These are phyloP conservation scores for Macrolepiota fuliginosa DNA, from an alignment of 768 basidiomycete species.

Conservation along the genomic window DNA sequence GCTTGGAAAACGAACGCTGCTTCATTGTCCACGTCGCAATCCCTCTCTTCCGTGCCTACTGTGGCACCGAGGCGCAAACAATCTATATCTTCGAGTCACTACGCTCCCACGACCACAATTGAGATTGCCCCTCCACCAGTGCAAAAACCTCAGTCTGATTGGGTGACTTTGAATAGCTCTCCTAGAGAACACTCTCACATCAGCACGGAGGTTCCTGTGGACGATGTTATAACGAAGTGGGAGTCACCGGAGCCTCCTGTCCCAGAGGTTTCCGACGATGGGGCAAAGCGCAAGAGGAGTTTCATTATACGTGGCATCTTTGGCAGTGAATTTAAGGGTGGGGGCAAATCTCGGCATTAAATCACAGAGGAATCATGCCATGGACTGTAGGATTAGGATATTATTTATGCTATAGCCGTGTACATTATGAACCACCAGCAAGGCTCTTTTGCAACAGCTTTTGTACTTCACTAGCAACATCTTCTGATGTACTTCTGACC, in stretches of 20 bases:
- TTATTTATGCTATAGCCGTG: constrained; percentile 20
- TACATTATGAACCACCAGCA: constrained; percentile 17
- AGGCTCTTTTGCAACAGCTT: constrained; percentile 49
- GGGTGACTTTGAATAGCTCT: not conserved
- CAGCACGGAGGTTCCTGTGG: not conserved
- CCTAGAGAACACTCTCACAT: not conserved
- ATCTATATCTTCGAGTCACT: not conserved
- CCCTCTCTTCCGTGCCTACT: not conserved
- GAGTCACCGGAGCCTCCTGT: constrained; percentile 18
- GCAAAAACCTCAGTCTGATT: not conserved
- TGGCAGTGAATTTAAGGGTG: constrained; percentile 27
- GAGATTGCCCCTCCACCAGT: not conserved
- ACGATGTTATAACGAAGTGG: constrained; percentile 8
- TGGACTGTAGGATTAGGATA: constrained; percentile 17
- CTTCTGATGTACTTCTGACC: constrained; percentile 91
- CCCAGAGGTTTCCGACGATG: constrained; percentile 34
- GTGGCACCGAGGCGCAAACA: not conserved
- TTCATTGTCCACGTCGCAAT: not conserved
- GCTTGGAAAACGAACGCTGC: constrained; percentile 3
- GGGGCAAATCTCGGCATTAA: constrained; percentile 4
- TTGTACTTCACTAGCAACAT: constrained; percentile 73
- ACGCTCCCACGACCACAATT: not conserved
- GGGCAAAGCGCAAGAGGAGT: constrained; percentile 37
- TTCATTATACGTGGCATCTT: constrained; percentile 44
- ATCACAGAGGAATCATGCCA: not conserved